phyloP scores from a whole-genome alignment of 176 grass and related monocot genomes.

The Zea luxurians region DNA sequence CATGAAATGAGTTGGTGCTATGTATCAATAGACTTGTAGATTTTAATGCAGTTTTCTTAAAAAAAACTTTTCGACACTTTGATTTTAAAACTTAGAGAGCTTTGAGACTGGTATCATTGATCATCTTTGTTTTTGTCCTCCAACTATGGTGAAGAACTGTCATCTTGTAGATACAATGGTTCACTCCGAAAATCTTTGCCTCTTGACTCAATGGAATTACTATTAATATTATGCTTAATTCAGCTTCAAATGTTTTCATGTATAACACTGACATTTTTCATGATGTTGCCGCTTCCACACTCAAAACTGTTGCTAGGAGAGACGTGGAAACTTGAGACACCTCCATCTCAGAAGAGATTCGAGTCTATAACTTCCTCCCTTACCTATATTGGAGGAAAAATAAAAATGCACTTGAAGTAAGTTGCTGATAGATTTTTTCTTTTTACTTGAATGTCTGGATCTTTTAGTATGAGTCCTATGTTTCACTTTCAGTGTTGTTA shows the following conservation, averaged over 20 bases:
- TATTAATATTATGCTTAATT: slow-evolving; percentile 27
- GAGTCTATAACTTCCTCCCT: slow-evolving; percentile 86
- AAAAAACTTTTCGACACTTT: too few relatives aligned
- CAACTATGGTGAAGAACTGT: background rate
- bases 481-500: background rate
- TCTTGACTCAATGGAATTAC: background rate
- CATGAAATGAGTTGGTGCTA: background rate
- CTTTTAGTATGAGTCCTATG: background rate
- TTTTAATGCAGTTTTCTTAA: too few relatives aligned
- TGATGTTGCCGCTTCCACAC: slow-evolving; percentile 43
- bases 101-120: background rate
- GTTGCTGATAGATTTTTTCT: background rate
- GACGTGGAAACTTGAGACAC: slow-evolving; percentile 58
- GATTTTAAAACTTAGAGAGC: background rate
- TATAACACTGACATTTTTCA: slow-evolving; percentile 29
- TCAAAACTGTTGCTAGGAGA: slow-evolving; percentile 35
- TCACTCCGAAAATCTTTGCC: background rate
- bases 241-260: slow-evolving; percentile 25
- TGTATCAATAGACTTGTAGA: too few relatives aligned
- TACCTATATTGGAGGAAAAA: slow-evolving; percentile 85
- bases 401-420: slow-evolving; percentile 94
- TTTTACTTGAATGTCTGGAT: background rate
- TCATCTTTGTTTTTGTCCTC: background rate
- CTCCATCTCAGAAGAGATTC: slow-evolving; percentile 76
- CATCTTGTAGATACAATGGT: slow-evolving; percentile 1